A percentile compares a stretch with the other conserved stretches of the same genome.
Evolutionary conservation across 805 yeast species (phyloP).

Genomic region (Wickerhamiella spandovensis): DNA sequence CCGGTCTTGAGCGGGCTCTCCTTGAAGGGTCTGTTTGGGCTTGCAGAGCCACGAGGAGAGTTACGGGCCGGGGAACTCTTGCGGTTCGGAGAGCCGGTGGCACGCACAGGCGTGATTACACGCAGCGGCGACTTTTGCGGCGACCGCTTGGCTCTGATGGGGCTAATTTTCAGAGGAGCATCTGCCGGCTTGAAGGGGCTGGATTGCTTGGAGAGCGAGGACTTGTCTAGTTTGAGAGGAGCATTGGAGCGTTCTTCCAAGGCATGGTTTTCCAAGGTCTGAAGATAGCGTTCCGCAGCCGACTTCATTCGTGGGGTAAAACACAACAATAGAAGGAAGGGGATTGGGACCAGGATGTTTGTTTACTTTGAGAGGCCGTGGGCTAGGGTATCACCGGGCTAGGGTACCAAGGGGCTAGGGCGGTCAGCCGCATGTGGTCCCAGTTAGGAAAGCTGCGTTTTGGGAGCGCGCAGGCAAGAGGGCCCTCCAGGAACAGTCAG

Average conservation of each 20-base stretch:
- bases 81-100: conserved; percentile 1
- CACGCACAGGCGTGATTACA: neutral
- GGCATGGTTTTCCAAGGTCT: conserved; percentile 15
- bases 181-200: neutral
- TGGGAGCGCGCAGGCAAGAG: neutral
- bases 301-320: conserved; percentile 4
- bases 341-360: neutral
- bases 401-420: too few species aligned
- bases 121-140: neutral
- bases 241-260: neutral
- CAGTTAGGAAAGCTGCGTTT: neutral
- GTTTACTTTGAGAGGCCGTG: too few species aligned
- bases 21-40: too few species aligned
- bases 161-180: neutral
- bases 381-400: too few species aligned
- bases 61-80: neutral
- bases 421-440: too few species aligned
- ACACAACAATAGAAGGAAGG: conserved; percentile 1
- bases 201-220: neutral
- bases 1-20: too few species aligned
- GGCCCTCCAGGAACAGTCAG: neutral
- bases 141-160: neutral
- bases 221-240: neutral
- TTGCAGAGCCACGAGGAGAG: neutral
- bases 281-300: conserved; percentile 11